Evolutionary conservation across 305 asterid genomes (phyloP).

Genomic region (Vinca major): DNA sequence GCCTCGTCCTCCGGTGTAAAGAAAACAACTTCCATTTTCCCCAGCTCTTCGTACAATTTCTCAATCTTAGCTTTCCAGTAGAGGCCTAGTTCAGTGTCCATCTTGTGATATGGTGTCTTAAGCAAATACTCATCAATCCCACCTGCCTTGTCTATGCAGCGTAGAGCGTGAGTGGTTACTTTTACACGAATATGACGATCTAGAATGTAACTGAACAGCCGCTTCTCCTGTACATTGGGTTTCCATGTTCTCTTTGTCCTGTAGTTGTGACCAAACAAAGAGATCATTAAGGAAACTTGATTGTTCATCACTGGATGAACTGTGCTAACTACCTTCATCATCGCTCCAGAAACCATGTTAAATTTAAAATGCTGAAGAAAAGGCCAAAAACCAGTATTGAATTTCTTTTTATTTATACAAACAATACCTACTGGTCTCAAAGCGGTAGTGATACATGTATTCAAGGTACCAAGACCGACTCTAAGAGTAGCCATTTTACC

Average conservation of each 20-base stretch:
- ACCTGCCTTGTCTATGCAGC: slow-evolving; percentile 99
- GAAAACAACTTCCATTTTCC: slow-evolving; percentile 82
- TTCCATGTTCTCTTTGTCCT: slow-evolving; percentile 87
- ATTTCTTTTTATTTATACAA: not conserved
- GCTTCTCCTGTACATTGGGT: slow-evolving; percentile 83
- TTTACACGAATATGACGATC: slow-evolving; percentile 80
- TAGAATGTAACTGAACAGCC: slow-evolving; percentile 82
- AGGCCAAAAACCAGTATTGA: not conserved
- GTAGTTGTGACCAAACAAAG: slow-evolving; percentile 20
- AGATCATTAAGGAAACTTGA: slow-evolving; percentile 18
- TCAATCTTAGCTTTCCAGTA: slow-evolving; percentile 83
- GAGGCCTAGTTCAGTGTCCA: slow-evolving; percentile 87
- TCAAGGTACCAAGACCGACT: not conserved
- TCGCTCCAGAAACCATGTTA: not conserved
- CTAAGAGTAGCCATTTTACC: too few species aligned
- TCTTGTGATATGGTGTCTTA: slow-evolving; percentile 86
- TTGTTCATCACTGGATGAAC: not conserved
- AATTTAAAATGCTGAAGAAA: not conserved
- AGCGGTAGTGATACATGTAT: not conserved
- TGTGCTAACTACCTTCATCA: not conserved
- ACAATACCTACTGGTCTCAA: not conserved
- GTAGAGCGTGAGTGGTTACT: slow-evolving; percentile 85
- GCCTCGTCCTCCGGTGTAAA: slow-evolving; percentile 75
- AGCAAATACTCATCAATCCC: slow-evolving; percentile 91
- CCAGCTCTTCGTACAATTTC: slow-evolving; percentile 86